Evolutionary conservation across 78 protist species (phyloP).

Genomic region (Polysphondylium violaceum): DNA sequence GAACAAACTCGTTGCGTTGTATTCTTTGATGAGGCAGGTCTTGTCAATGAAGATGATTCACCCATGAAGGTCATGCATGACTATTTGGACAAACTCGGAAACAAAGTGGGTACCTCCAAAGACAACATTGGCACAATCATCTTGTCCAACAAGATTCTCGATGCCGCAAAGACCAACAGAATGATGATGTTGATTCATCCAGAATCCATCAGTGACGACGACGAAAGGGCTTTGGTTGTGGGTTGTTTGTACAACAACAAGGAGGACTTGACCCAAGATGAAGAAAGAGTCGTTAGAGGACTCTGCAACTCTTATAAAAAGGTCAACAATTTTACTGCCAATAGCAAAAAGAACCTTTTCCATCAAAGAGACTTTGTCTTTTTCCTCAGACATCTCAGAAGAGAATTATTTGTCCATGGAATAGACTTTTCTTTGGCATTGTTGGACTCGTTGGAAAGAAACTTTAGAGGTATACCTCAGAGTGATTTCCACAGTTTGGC

Average conservation of each 20-base stretch:
- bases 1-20: slow-evolving; percentile 30
- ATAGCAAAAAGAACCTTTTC: slow-evolving; percentile 25
- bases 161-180: slow-evolving; percentile 74
- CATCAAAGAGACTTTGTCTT: slow-evolving; percentile 72
- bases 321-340: background rate
- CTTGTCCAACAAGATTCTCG: slow-evolving; percentile 46
- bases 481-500: background rate
- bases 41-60: slow-evolving; percentile 30
- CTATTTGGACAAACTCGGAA: slow-evolving; percentile 39
- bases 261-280: background rate
- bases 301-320: slow-evolving; percentile 16
- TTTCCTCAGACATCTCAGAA: slow-evolving; percentile 35
- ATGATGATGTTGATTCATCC: slow-evolving; percentile 65
- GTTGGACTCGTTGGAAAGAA: slow-evolving; percentile 36
- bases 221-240: slow-evolving; percentile 47
- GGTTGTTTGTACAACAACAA: slow-evolving; percentile 50
- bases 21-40: slow-evolving; percentile 51
- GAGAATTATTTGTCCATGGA: background rate
- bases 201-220: slow-evolving; percentile 3
- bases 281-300: background rate
- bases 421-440: background rate
- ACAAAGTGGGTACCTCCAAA: background rate
- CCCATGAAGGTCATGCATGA: slow-evolving; percentile 74
- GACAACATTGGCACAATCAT: slow-evolving; percentile 31
- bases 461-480: slow-evolving; percentile 24